phyloP scores from a whole-genome alignment of 1,139 yeast species.

The Candida labiduridarum region DNA sequence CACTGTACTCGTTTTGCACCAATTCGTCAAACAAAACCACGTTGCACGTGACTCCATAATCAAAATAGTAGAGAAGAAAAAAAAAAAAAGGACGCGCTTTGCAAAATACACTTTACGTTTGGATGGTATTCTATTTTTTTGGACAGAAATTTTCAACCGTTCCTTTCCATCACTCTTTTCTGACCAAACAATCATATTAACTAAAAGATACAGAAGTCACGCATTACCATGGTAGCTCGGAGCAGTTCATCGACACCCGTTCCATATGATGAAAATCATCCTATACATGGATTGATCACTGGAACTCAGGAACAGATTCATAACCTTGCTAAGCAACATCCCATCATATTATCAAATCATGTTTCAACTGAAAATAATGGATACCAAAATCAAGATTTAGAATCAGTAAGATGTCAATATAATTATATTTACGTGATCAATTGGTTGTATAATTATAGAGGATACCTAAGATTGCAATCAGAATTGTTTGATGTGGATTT shows the following conservation, averaged over 20 bases:
- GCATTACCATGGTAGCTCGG: conserved; percentile 6
- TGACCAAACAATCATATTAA: neutral
- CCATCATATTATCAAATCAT: conserved; percentile 31
- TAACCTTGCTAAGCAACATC: conserved; percentile 29
- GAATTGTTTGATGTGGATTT: conserved; percentile 57
- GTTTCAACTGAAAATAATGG: conserved; percentile 4
- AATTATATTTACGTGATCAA: conserved; percentile 49
- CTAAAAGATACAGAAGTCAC: no score
- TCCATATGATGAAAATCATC: conserved; percentile 20
- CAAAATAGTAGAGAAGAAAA: no score
- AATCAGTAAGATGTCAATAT: conserved; percentile 26
- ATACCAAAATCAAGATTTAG: conserved; percentile 13
- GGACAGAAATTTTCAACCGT: neutral
- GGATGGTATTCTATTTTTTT: neutral
- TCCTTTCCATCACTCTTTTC: neutral
- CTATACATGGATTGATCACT: conserved; percentile 23
- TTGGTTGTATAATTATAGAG: conserved; percentile 53
- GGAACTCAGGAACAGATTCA: conserved; percentile 32
- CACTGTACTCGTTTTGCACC: no score
- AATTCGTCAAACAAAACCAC: no score
- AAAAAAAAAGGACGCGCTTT: neutral
- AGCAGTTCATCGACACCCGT: conserved; percentile 12
- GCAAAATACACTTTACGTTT: neutral
- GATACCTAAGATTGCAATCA: conserved; percentile 41
- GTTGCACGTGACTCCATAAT: neutral